Conservation (phyloP, 169 alveolate species). For the Plasmodium inui region DNA sequence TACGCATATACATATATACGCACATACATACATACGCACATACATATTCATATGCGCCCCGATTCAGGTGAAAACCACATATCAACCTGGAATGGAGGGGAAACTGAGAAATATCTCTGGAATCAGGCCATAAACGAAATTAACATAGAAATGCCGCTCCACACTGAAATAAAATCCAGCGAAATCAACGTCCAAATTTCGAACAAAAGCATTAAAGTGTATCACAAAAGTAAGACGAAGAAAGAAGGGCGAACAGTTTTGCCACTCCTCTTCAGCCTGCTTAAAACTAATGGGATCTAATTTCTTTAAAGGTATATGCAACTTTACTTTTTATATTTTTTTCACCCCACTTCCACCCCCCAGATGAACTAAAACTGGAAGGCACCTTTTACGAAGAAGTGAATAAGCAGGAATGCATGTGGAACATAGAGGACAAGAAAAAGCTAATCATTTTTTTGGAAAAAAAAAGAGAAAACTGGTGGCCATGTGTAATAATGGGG, state of each 20-base stretch:
- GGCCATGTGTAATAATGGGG: slow-evolving; percentile 86
- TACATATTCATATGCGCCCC: not conserved
- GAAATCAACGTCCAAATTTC: slow-evolving; percentile 62
- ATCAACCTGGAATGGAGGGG: slow-evolving; percentile 84
- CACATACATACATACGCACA: not conserved
- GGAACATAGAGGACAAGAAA: slow-evolving; percentile 85
- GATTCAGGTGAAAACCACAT: slow-evolving; percentile 51
- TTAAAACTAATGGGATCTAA: not conserved
- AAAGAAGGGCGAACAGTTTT: not conserved
- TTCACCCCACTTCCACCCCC: not conserved
- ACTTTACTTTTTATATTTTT: not conserved
- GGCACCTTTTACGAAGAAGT: slow-evolving; percentile 72
- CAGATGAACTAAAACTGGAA: slow-evolving; percentile 56
- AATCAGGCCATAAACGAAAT: slow-evolving; percentile 82
- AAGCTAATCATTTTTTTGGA: slow-evolving; percentile 79
- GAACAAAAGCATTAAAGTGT: slow-evolving; percentile 43
- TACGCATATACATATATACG: not conserved
- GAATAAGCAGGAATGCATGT: slow-evolving; percentile 79
- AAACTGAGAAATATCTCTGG: slow-evolving; percentile 83
- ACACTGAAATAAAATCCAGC: slow-evolving; percentile 48
- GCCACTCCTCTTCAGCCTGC: not conserved
- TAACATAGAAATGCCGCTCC: slow-evolving; percentile 78
- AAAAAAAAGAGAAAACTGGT: slow-evolving; percentile 84
- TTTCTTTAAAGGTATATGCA: not conserved
- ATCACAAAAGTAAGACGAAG: slow-evolving; percentile 29